Evolutionary conservation across 768 basidiomycete genomes (phyloP), one percentile per base, ranked within the genome.

Genomic region (Neoboletus brunneissimus): DNA sequence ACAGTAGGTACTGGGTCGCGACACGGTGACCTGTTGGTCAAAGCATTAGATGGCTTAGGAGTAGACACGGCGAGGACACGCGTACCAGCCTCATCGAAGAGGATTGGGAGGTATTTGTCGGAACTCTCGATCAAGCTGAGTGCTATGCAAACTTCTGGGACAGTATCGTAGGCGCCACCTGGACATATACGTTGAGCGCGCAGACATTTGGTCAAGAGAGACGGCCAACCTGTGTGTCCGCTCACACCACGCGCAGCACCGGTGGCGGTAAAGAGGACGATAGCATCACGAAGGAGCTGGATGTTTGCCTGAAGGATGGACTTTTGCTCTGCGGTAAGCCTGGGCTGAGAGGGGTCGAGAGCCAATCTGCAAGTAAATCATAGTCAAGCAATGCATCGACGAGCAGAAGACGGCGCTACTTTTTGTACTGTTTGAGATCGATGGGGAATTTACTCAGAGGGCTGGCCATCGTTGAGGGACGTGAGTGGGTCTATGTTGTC

Each of bases 221-320:
- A 51, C 34, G 15, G 29, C 22, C 35, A 27, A 85, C 87, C 88
- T 64, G 89, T 92, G 72, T 94, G 92, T 34, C 92, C 92, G 62
- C 88, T 89, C 42, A 91, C 88, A 48, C 92, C 92, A 42, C 92
- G 79, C 4, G 92, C 92, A 48, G 89, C 84, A 51, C 89, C 92
- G 9, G 89, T 87, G 6, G 91, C 87, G 0, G 92, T 94, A 73
- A 94, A 94, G 45, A 90, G 75, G 25, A 94, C 85, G 60, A 94
- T 90, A 8, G 80, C 85, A 83, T 94, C 92, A 50, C 92, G 86
- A 58, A 92, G 77, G 29, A 94, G 78, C 67, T 87, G 83, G 64
- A 93, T 89, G 72, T 94, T 94, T 52, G 77, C 72, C 61, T 77
- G 70, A 61, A 94, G 75, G 18, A 72, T 74, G 4, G 77, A 63